Percentiles rank a stretch among this genome's conserved stretches.
These are phyloP conservation scores for Camptophora hylomeconis DNA, from an alignment of 2,329 filamentous ascomycete genomes.

Conservation along the genomic window DNA sequence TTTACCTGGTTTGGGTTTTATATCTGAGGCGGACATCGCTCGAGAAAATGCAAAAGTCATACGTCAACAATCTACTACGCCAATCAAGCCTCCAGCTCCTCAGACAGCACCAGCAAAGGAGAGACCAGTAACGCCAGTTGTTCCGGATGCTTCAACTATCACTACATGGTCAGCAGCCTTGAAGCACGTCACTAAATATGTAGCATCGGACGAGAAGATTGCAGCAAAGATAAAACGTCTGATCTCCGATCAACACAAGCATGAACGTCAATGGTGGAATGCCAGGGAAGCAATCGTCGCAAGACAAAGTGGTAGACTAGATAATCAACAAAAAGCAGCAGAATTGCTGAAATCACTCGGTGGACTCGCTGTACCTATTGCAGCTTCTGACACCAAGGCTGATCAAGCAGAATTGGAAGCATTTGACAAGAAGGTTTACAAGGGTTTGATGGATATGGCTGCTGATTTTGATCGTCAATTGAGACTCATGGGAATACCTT, in stretches of 20 bases:
- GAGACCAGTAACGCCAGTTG: constrained; percentile 8
- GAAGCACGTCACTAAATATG: constrained; percentile 37
- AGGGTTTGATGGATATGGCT: constrained; percentile 46
- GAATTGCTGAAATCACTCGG: constrained; percentile 33
- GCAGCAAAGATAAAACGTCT: constrained; percentile 39
- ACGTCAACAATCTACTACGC: neutral
- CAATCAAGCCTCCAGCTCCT: neutral
- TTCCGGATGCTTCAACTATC: constrained; percentile 32
- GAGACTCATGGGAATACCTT: constrained; percentile 45
- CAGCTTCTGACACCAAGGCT: constrained; percentile 19
- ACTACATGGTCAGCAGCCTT: constrained; percentile 39
- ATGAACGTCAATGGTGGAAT: constrained; percentile 49
- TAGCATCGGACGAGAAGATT: constrained; percentile 32
- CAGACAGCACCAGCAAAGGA: constrained; percentile 1
- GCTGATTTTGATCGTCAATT: constrained; percentile 43
- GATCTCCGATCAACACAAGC: constrained; percentile 49
- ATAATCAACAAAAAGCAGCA: constrained; percentile 41
- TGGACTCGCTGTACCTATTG: constrained; percentile 7
- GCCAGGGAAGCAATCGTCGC: constrained; percentile 38
- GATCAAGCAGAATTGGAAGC: constrained; percentile 41
- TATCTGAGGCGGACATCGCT: neutral
- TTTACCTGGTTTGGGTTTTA: neutral
- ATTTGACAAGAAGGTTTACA: constrained; percentile 52
- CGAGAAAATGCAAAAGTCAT: neutral
- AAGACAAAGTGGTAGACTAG: constrained; percentile 38